Evolutionary conservation across 2,329 filamentous ascomycete genomes (phyloP).

Genomic region (Metarhizium sp.): DNA sequence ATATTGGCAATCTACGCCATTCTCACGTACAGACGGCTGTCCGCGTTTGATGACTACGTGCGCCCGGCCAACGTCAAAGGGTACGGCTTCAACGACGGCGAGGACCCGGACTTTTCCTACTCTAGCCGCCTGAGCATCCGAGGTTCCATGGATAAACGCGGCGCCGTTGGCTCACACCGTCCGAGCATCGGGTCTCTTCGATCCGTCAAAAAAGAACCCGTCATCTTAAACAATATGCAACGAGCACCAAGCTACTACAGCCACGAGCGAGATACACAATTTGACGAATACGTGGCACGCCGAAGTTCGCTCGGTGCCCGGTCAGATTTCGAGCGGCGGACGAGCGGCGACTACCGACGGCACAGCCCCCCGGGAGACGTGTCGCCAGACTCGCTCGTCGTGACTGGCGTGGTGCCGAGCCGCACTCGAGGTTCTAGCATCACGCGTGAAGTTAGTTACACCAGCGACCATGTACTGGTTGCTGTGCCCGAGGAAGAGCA

Average conservation of each 20-base stretch:
- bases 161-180: constrained; percentile 17
- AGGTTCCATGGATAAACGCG: constrained; percentile 18
- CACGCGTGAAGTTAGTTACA: constrained; percentile 24
- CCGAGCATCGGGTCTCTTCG: constrained; percentile 18
- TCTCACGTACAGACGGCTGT: constrained; percentile 36
- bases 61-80: constrained; percentile 39
- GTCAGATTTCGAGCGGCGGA: constrained; percentile 18
- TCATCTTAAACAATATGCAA: constrained; percentile 13
- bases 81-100: constrained; percentile 32
- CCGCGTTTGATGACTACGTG: constrained; percentile 40
- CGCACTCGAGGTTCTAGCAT: constrained; percentile 18
- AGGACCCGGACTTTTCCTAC: constrained; percentile 18
- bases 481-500: constrained; percentile 30
- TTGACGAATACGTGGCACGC: constrained; percentile 34
- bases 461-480: constrained; percentile 26
- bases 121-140: constrained; percentile 11
- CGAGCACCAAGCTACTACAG: constrained; percentile 25
- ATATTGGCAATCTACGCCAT: constrained; percentile 36
- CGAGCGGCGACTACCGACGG: constrained; percentile 24
- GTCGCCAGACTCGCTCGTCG: constrained; percentile 3
- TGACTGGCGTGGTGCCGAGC: constrained; percentile 1
- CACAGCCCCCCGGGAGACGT: constrained; percentile 5
- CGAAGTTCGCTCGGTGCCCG: constrained; percentile 16
- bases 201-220: constrained; percentile 8
- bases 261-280: constrained; percentile 37